Percentiles rank a stretch among this genome's conserved stretches.
Conservation (phyloP, 108 stramenopile genomes). For the Nitzschia palea region DNA sequence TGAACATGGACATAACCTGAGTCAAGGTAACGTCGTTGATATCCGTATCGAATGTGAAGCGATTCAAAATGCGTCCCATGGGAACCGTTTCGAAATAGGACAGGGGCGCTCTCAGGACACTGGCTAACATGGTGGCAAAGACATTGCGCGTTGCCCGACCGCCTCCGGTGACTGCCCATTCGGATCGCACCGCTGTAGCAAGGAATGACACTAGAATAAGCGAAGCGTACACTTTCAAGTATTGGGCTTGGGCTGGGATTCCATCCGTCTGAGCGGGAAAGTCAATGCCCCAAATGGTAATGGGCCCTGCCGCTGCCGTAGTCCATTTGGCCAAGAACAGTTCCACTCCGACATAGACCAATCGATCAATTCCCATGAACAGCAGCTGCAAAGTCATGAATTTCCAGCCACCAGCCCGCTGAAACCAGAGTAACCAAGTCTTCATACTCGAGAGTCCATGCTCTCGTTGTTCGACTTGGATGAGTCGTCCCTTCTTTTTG, state of each 20-base stretch:
- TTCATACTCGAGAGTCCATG: constrained; percentile 67
- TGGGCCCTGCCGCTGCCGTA: constrained; percentile 39
- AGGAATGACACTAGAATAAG: constrained; percentile 52
- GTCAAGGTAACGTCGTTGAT: constrained; percentile 76
- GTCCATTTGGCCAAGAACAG: constrained; percentile 88
- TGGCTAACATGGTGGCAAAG: constrained; percentile 53
- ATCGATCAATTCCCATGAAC: constrained; percentile 71
- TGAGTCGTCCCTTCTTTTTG: constrained; percentile 39
- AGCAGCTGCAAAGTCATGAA: constrained; percentile 50
- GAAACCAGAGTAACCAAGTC: constrained; percentile 84
- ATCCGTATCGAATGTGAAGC: constrained; percentile 93
- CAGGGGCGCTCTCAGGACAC: constrained; percentile 72
- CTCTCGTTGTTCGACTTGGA: constrained; percentile 73
- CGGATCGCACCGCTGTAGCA: constrained; percentile 43
- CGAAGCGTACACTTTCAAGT: constrained; percentile 33
- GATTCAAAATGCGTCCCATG: constrained; percentile 89
- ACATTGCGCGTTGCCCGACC: constrained; percentile 50
- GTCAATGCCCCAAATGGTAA: constrained; percentile 46
- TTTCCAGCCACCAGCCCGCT: constrained; percentile 65
- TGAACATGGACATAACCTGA: constrained; percentile 69
- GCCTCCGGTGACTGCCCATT: constrained; percentile 70
- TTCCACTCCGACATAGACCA: constrained; percentile 76
- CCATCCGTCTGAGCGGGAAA: constrained; percentile 71
- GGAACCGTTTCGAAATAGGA: constrained; percentile 95
- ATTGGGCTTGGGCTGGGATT: constrained; percentile 57